Percentiles rank a stretch among this genome's conserved stretches.
These are phyloP conservation scores for Fragilariopsis cylindrus DNA, from an alignment of 108 stramenopile species.

Conservation along the genomic window DNA sequence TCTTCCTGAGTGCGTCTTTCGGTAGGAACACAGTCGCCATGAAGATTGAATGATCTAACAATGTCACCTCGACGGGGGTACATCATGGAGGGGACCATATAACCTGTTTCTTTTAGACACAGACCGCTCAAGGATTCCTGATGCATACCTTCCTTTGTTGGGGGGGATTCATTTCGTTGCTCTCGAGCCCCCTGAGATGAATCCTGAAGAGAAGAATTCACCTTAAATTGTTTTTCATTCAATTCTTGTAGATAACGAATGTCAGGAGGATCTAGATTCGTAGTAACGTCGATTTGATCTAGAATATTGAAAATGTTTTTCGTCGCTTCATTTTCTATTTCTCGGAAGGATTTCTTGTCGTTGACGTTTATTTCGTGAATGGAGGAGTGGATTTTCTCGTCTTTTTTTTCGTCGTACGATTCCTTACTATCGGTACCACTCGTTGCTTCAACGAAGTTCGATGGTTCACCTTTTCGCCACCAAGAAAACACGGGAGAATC, in stretches of 20 bases:
- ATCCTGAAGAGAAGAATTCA: not conserved
- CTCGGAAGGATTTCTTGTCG: not conserved
- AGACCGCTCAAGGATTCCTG: not conserved
- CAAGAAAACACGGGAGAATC: conserved; percentile 21
- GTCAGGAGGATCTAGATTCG: conserved; percentile 11
- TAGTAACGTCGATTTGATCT: conserved; percentile 17
- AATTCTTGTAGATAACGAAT: not conserved
- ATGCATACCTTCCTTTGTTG: not conserved
- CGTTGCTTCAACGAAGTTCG: not conserved
- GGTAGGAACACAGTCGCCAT: not conserved
- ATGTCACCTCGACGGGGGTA: conserved; percentile 40
- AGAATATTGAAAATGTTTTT: conserved; percentile 22
- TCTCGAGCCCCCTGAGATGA: not conserved
- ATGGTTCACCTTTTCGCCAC: conserved; percentile 11
- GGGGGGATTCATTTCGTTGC: too few species aligned
- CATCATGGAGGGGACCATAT: conserved; percentile 22
- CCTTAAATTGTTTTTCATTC: not conserved
- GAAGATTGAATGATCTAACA: conserved; percentile 23
- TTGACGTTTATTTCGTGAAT: not conserved
- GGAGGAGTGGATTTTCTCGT: not conserved
- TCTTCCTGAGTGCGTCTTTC: not conserved
- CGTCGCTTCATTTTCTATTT: not conserved
- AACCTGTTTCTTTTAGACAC: conserved; percentile 13
- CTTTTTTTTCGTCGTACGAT: not conserved
- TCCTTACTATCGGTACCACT: not conserved